Evolutionary conservation across 805 yeast genomes (phyloP).

Genomic region (Metschnikowia koreensis): DNA sequence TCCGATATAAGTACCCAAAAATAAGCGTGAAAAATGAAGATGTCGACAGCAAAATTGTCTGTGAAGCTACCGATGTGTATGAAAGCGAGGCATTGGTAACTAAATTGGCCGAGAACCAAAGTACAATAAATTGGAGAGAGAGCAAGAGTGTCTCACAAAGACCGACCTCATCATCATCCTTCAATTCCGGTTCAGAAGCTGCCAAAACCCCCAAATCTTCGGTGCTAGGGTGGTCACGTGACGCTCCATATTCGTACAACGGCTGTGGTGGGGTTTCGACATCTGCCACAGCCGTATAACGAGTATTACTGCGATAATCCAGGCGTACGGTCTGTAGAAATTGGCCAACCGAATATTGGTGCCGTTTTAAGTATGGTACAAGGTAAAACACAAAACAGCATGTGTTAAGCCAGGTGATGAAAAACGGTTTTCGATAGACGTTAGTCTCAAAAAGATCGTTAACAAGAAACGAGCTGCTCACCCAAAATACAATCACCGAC

Average conservation of each 20-base stretch:
- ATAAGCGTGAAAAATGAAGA: constrained; percentile 89
- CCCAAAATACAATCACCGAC: constrained; percentile 86
- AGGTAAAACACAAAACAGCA: constrained; percentile 79
- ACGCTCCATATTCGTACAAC: constrained; percentile 14
- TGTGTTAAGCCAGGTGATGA: constrained; percentile 90
- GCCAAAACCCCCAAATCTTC: not conserved
- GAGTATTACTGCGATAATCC: constrained; percentile 22
- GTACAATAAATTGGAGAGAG: constrained; percentile 75
- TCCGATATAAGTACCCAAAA: constrained; percentile 68
- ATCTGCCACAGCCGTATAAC: constrained; percentile 2
- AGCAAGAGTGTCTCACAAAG: constrained; percentile 66
- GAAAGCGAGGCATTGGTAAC: constrained; percentile 80
- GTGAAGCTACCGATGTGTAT: constrained; percentile 91
- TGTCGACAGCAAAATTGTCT: constrained; percentile 89
- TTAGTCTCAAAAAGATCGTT: constrained; percentile 70
- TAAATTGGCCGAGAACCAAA: constrained; percentile 90
- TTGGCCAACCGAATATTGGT: constrained; percentile 21
- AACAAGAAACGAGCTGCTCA: constrained; percentile 79
- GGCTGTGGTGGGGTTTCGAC: constrained; percentile 6
- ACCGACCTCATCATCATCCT: constrained; percentile 27
- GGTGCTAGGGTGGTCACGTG: constrained; percentile 8
- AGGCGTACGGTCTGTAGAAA: constrained; percentile 23
- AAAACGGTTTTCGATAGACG: constrained; percentile 81
- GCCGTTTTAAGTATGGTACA: constrained; percentile 50
- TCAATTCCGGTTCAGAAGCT: not conserved